phyloP scores from a whole-genome alignment of 352 stramenopile genomes.

The Aphanomyces euteiches region DNA sequence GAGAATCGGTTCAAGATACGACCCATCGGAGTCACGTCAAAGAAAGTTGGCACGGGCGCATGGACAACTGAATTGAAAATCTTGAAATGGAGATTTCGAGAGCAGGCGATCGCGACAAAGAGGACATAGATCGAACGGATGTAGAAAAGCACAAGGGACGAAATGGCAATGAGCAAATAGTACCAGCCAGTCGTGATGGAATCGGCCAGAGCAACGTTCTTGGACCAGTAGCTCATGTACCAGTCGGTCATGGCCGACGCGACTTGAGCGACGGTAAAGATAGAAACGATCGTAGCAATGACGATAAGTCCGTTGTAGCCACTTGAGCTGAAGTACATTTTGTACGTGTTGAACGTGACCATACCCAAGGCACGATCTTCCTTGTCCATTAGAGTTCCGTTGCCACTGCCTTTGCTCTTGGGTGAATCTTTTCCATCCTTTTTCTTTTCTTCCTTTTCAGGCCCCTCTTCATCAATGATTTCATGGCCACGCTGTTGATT shows the following conservation, averaged over 20 bases:
- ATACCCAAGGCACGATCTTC: slow-evolving; percentile 22
- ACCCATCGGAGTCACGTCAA: slow-evolving; percentile 62
- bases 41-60: slow-evolving; percentile 36
- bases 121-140: slow-evolving; percentile 14
- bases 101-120: slow-evolving; percentile 7
- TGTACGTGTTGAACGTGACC: slow-evolving; percentile 24
- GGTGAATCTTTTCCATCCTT: slow-evolving; percentile 10
- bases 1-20: slow-evolving; percentile 74
- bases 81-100: slow-evolving; percentile 4
- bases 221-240: slow-evolving; percentile 28
- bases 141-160: not conserved
- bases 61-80: slow-evolving; percentile 2
- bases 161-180: slow-evolving; percentile 1
- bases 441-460: not conserved
- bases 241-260: slow-evolving; percentile 14
- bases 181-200: not conserved
- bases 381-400: slow-evolving; percentile 13
- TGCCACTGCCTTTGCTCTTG: not conserved
- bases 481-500: not conserved
- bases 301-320: slow-evolving; percentile 19
- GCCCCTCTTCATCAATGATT: slow-evolving; percentile 32
- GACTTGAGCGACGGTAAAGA: slow-evolving; percentile 10
- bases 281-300: not conserved
- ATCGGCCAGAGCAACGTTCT: not conserved
- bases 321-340: slow-evolving; percentile 23